phyloP scores from a whole-genome alignment of 176 grass and related monocot species.

The Puccinellia tenuiflora region DNA sequence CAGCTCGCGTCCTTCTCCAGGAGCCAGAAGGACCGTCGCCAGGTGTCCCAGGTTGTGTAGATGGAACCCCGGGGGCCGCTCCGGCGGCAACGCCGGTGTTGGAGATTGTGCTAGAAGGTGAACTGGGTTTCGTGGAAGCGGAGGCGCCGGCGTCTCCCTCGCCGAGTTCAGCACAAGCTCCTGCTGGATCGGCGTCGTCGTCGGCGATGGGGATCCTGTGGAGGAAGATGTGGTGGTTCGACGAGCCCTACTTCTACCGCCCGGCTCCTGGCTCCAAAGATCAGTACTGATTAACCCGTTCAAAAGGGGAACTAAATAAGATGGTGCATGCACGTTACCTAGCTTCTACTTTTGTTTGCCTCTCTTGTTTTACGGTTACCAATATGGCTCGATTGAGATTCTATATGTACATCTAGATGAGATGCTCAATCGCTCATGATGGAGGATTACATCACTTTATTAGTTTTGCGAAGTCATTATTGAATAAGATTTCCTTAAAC shows the following conservation, averaged over 20 bases:
- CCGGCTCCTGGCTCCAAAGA: neutral
- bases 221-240: slow-evolving; percentile 1
- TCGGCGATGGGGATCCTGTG: neutral
- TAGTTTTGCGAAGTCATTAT: too few relatives aligned
- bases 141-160: neutral
- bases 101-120: neutral
- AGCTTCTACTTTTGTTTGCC: neutral
- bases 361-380: neutral
- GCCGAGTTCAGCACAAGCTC: neutral
- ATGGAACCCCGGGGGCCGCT: neutral
- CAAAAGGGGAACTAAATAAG: neutral
- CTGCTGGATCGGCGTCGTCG: neutral
- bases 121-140: neutral
- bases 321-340: neutral
- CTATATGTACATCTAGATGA: neutral
- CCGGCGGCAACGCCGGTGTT: neutral
- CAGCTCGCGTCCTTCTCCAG: neutral
- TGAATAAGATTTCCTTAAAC: too few relatives aligned
- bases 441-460: neutral
- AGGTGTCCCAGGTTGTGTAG: neutral
- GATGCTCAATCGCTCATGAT: neutral
- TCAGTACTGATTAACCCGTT: neutral
- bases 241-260: neutral
- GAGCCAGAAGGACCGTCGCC: neutral
- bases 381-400: neutral